Conservation (phyloP, 1,139 yeast genomes). For the Taphrina sp. region DNA sequence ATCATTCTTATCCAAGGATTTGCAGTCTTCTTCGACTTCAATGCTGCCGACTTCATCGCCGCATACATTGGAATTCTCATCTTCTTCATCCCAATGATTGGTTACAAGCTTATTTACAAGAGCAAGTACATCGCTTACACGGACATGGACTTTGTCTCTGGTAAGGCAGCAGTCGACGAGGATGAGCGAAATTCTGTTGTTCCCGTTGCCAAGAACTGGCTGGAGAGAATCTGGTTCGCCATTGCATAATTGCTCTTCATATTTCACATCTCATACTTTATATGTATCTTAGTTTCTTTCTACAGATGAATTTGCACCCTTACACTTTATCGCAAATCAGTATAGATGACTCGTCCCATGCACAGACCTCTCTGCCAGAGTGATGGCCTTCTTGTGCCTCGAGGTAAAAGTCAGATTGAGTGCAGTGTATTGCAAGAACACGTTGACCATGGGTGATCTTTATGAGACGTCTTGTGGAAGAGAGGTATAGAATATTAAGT, state of each 20-base stretch:
- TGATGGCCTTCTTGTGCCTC: too few species aligned
- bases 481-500: too few species aligned
- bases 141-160: constrained; percentile 29
- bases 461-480: too few species aligned
- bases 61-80: constrained; percentile 57
- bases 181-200: constrained; percentile 25
- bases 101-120: constrained; percentile 48
- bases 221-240: constrained; percentile 28
- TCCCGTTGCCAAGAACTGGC: constrained; percentile 15
- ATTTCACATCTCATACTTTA: neutral
- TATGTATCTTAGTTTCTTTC: too few species aligned
- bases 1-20: constrained; percentile 70
- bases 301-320: too few species aligned
- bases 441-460: too few species aligned
- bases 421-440: too few species aligned
- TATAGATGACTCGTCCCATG: too few species aligned
- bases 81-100: constrained; percentile 51
- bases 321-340: too few species aligned
- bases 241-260: constrained; percentile 9
- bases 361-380: too few species aligned
- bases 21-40: constrained; percentile 66
- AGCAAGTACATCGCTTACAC: constrained; percentile 10
- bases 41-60: constrained; percentile 56
- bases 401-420: too few species aligned
- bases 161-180: constrained; percentile 30